Percentiles rank a stretch among this genome's conserved stretches.
These are phyloP conservation scores for Ceratocystis huliohia DNA, from an alignment of 2,329 filamentous ascomycete species.

Conservation along the genomic window DNA sequence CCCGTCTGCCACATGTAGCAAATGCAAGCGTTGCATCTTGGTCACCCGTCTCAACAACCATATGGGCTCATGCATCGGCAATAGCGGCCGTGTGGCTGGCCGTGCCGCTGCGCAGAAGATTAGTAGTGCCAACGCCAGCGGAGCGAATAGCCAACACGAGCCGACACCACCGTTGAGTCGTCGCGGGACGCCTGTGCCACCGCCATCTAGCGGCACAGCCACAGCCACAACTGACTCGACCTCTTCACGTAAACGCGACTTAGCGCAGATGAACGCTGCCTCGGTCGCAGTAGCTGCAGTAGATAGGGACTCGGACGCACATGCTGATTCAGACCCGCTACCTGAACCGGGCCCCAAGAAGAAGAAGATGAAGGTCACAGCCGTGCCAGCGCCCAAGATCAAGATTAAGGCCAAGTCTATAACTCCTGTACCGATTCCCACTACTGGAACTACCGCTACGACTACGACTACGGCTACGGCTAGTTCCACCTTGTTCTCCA, in stretches of 20 bases:
- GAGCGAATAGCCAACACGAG: constrained; percentile 39
- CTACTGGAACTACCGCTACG: constrained; percentile 19
- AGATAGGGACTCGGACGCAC: constrained; percentile 25
- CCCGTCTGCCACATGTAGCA: constrained; percentile 53
- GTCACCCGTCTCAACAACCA: constrained; percentile 55
- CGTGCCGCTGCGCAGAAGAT: constrained; percentile 51
- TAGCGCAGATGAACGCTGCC: constrained; percentile 40
- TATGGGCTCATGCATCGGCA: constrained; percentile 56
- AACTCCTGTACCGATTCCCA: constrained; percentile 20
- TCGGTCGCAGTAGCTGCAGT: constrained; percentile 35
- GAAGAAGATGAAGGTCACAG: constrained; percentile 42
- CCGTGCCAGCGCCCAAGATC: constrained; percentile 25
- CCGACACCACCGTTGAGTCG: constrained; percentile 50
- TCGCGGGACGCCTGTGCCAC: constrained; percentile 47
- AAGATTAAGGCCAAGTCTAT: constrained; percentile 44
- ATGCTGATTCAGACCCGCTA: constrained; percentile 1
- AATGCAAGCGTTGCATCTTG: constrained; percentile 53
- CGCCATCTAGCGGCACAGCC: neutral
- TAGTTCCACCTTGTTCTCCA: neutral
- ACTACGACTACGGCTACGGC: neutral
- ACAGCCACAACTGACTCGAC: constrained; percentile 36
- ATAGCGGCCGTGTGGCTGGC: constrained; percentile 50
- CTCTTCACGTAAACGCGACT: constrained; percentile 44
- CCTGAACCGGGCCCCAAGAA: constrained; percentile 37
- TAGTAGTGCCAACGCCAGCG: constrained; percentile 39